Base-by-base conservation (phyloP, 257 asterid genomes). In the Nicotiana obtusifolia region DNA sequence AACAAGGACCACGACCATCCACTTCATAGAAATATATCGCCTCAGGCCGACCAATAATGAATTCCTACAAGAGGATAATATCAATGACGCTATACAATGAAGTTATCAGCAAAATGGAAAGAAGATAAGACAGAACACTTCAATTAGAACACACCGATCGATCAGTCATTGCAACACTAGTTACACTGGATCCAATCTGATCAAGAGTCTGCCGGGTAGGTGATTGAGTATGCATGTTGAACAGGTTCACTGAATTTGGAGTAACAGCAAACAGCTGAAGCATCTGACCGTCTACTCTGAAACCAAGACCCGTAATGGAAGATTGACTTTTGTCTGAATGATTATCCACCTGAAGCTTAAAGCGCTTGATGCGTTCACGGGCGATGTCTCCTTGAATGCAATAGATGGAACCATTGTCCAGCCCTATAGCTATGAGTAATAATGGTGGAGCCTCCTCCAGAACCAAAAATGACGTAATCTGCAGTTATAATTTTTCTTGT, bases 1-100 rank as follows among this genome's bases (percentile, higher is more conserved):
- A 95, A 85, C 99, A 95, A 78, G 98, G 99, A 78, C 99, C 99
- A 64, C 99, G 94, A 20, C 99, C 99, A 87, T 95, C 99, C 86
- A 92, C 93, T 86, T 95, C 97, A 84, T 92, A 95, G 81, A 95
- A 95, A 87, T 90, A 95, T 76, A 95, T 90, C 65, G 99, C 99
- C 93, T 95, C 99, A 60, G 91, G 90, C 64, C 97, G 96, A 84
- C 99, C 99, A 81, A 95, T 89, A 81, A 95, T 94, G 87, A 95
- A 90, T 88, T 94, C 97, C 99, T 95, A 85, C 79, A 85, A 49
- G 59, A 73, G 52, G 84, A 56, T n/a, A 22, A 59, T n/a, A 24
- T 49, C 33, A 85, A 69, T 31, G 28, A 64, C n/a, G 52, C 69
- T 10, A 80, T 20, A 28, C 54, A 80, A 26, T 5, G 53, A 28